These are phyloP conservation scores for Sutorius eximius DNA, from an alignment of 1,284 basidiomycete species.

Conservation along the genomic window DNA sequence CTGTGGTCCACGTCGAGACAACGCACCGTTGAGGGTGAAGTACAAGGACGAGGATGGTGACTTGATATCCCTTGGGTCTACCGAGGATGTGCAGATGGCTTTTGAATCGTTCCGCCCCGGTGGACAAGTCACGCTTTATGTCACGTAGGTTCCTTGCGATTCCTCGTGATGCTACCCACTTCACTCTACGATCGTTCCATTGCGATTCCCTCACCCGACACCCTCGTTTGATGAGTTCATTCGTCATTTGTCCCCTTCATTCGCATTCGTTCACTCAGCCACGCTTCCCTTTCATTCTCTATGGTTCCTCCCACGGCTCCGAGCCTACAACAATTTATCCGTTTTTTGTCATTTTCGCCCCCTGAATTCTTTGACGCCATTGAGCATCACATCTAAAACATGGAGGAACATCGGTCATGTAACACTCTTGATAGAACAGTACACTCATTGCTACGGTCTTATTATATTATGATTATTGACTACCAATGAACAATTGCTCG, in stretches of 20 bases:
- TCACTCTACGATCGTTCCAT: constrained; percentile 6
- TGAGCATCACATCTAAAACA: constrained; percentile 31
- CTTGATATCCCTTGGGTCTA: constrained; percentile 79
- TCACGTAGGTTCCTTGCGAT: constrained; percentile 46
- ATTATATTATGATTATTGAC: constrained; percentile 33
- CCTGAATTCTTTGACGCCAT: constrained; percentile 16
- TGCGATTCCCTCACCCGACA: constrained; percentile 20
- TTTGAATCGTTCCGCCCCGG: constrained; percentile 77
- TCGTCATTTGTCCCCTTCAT: constrained; percentile 14
- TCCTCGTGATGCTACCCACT: not conserved
- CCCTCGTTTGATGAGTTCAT: constrained; percentile 20
- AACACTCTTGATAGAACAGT: constrained; percentile 38
- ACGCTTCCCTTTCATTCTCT: constrained; percentile 7
- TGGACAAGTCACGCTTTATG: constrained; percentile 73
- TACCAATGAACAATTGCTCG: not conserved
- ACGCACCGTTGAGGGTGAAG: constrained; percentile 78
- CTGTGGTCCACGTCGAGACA: constrained; percentile 75
- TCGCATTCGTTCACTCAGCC: constrained; percentile 23
- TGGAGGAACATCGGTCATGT: constrained; percentile 41
- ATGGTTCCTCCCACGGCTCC: constrained; percentile 19
- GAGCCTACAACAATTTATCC: constrained; percentile 4
- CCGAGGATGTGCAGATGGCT: constrained; percentile 89
- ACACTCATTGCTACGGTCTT: constrained; percentile 37
- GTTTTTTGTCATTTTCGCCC: constrained; percentile 16
- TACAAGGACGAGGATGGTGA: constrained; percentile 93